Percentiles rank a stretch among this genome's conserved stretches.
phyloP scores from a whole-genome alignment of 768 basidiomycete genomes.

The Termitomyces sp. region DNA sequence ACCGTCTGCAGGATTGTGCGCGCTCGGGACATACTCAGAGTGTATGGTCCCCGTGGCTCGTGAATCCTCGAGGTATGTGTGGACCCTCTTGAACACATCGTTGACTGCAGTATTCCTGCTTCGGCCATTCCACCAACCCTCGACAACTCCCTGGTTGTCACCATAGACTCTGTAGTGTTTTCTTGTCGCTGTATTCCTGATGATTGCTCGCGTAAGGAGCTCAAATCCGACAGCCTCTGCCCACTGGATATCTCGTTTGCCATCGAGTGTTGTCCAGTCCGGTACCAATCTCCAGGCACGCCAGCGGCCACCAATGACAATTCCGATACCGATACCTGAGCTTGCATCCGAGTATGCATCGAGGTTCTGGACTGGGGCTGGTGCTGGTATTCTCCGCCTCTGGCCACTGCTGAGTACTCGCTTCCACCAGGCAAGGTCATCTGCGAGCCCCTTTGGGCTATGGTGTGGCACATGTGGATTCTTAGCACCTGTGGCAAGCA shows the following conservation, averaged over 20 bases:
- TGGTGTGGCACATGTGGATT: neutral
- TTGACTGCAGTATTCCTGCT: slow-evolving; percentile 25
- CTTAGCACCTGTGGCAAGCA: neutral
- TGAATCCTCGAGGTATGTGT: no score
- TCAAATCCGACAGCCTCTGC: slow-evolving; percentile 31
- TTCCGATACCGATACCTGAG: neutral
- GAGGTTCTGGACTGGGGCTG: slow-evolving; percentile 14
- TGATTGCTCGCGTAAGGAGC: slow-evolving; percentile 21
- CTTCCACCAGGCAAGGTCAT: slow-evolving; percentile 23
- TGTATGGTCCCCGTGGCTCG: no score
- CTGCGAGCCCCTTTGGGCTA: neutral
- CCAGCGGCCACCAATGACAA: neutral
- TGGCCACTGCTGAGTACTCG: accelerated
- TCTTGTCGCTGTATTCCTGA: neutral
- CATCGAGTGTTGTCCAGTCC: neutral
- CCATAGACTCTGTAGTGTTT: slow-evolving; percentile 7
- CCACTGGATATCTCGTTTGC: no score
- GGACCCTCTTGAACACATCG: neutral
- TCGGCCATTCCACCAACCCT: slow-evolving; percentile 26
- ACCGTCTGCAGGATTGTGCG: slow-evolving; percentile 22
- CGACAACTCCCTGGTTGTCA: slow-evolving; percentile 18
- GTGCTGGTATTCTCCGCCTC: slow-evolving; percentile 15
- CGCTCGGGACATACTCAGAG: slow-evolving; percentile 25
- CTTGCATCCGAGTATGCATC: slow-evolving; percentile 26
- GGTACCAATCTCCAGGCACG: neutral